Base-by-base conservation (phyloP, 2,329 filamentous ascomycete species). In the Aspergillus alliaceus region DNA sequence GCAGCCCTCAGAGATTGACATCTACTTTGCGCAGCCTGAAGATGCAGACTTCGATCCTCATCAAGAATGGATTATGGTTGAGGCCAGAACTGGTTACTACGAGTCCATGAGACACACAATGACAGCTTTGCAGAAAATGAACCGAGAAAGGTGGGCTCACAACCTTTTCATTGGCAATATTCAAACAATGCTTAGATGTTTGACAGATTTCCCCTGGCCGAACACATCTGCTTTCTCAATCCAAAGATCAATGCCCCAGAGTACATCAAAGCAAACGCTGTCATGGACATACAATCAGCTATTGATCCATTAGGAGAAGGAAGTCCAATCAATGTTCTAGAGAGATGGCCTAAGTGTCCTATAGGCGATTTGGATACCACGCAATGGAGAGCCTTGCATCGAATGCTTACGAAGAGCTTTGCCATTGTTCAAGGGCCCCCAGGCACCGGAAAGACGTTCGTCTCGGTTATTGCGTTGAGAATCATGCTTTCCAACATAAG, bases 381-480 rank as follows among this genome's bases (percentile, higher is more conserved):
- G 0, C 93, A 97, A 68, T 80, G 86, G 39, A 71, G 76, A 3
- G 91, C 91, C 0, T 79, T 95, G 0, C 76, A 82, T 15, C 79
- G 85, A 1, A 92, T 96, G 59, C 74, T 95, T 1, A 89, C 87
- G 0, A 89, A 86, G 56, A 83, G 85, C 47, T 68, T 96, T 1
- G 85, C 90, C 0, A 86, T 96, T 31, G 75, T 96, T 0, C 93
- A 96, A 75, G 93, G 93, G 0, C 92, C 92, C 9, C 92, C 91
- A 0, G 87, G 86, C 5, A 89, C 86, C 1, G 87, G 87, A 4
- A 97, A 97, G 69, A 97, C 93, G 0, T 89, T 89, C 62, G 89
- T 92, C 0, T 95, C 91, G 0, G 85, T 93, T 2, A 77, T 86
- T 25, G 88, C 89, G 0, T 72, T 97, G 9, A 85, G 84, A 47